Percentiles rank a stretch among this genome's conserved stretches.
Conservation (phyloP, 2,329 filamentous ascomycete species). For the Phaeosphaeria sp. region DNA sequence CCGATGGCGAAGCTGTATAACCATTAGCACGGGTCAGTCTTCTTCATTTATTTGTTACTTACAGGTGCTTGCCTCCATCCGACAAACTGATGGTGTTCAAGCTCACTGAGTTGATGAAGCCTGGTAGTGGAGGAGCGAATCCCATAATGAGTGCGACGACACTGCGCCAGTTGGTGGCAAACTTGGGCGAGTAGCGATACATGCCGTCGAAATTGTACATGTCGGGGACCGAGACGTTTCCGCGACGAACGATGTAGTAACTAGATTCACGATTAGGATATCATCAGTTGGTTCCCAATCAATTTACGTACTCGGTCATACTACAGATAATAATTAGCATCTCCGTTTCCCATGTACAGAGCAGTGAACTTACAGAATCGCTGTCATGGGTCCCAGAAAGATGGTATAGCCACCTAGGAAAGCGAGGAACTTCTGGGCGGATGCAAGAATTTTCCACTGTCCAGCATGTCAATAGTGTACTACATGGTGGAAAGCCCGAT, state of each 20-base stretch:
- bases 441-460: slow-evolving; percentile 46
- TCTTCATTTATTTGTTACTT: slow-evolving; percentile 2
- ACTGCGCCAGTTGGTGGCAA: slow-evolving; percentile 31
- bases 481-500: background rate
- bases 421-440: slow-evolving; percentile 44
- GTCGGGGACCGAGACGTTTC: slow-evolving; percentile 29
- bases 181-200: slow-evolving; percentile 30
- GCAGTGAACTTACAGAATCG: no score
- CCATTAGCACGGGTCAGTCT: slow-evolving; percentile 1
- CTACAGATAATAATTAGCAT: no score
- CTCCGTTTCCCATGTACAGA: no score
- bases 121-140: slow-evolving; percentile 29
- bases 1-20: slow-evolving; percentile 40
- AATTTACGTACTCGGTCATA: slow-evolving; percentile 18
- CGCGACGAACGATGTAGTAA: slow-evolving; percentile 30
- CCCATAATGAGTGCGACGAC: slow-evolving; percentile 33
- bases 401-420: slow-evolving; percentile 41
- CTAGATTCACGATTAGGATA: background rate
- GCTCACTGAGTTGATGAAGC: slow-evolving; percentile 30
- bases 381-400: slow-evolving; percentile 34
- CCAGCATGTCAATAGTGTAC: background rate
- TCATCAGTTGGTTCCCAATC: background rate
- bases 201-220: slow-evolving; percentile 37
- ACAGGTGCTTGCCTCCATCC: slow-evolving; percentile 32
- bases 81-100: slow-evolving; percentile 22